Base-by-base conservation (phyloP, 306 rosid species). In the Cucumis hystrix region DNA sequence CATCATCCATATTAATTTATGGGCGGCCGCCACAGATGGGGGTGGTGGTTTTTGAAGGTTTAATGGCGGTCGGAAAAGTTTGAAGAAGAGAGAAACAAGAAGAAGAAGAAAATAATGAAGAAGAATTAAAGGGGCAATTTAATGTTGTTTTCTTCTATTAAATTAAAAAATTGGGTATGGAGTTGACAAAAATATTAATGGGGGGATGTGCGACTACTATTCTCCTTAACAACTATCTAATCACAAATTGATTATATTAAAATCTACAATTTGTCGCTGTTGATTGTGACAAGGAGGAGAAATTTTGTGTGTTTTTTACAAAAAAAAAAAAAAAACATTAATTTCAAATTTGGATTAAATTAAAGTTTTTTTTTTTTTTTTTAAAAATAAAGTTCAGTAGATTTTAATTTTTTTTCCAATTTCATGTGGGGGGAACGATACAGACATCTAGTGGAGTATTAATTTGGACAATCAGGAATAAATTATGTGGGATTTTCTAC, bases 121-220 rank as follows among this genome's bases (percentile, higher is more conserved):
- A 33, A 14, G 68, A 62, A 25, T 16, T 21, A 21, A 59, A 59
- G 54, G 16, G 55, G 52, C 28, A 68, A 35, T 64, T 60, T 64
- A 64, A 68, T 68, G 55, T 41, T 0, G 55, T 7, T 4, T 51
- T 51, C 12, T 21, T 47, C 13, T 14, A 14, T 33, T 33, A 45
- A 70, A 6, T 45, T 47, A 47, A 25, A 49, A 70, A 70, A 13
- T 70, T 10, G 15, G 39, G 76, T 20, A 18, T 20, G 6, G 76
- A 71, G 76, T 71, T 71, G 76, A 71, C 76, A 49, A 71, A 65
- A 37, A 16, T 43, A 23, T 45, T 69, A 69, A 23, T 25, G 20
- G 76, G 72, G 58, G 21, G 76, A 70, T 40, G 76, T 70, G 76
- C 76, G 74, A 41, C 23, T 64, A 33, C 28, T 10, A 68, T n/a